Conservation (phyloP, 2,329 filamentous ascomycete species). For the Ophidiomyces ophidiicola region DNA sequence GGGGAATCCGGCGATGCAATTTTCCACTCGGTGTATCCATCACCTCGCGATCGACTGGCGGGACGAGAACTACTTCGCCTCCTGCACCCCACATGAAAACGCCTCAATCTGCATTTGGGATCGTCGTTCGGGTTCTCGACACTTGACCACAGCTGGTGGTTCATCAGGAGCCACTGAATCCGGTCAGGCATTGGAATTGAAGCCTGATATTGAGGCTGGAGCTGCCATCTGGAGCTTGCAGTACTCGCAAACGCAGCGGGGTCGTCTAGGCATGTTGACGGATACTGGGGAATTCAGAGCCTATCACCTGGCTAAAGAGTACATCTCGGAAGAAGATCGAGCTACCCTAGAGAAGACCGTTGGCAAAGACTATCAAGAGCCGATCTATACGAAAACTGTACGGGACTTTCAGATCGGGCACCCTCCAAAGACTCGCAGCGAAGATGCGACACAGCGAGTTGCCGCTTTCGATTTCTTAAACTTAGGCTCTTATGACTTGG, state of each 20-base stretch:
- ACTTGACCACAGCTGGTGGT: conserved; percentile 27
- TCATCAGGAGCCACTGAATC: conserved; percentile 22
- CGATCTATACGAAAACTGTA: conserved; percentile 36
- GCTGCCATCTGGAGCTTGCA: conserved; percentile 50
- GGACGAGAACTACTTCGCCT: conserved; percentile 54
- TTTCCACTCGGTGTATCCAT: conserved; percentile 49
- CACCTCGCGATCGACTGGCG: conserved; percentile 52
- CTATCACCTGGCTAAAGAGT: conserved; percentile 44
- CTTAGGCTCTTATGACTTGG: conserved; percentile 37
- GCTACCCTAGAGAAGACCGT: conserved; percentile 30
- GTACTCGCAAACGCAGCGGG: conserved; percentile 47
- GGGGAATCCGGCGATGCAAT: conserved; percentile 34
- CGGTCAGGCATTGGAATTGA: conserved; percentile 41
- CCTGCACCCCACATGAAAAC: conserved; percentile 43
- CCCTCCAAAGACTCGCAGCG: conserved; percentile 34
- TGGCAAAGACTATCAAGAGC: conserved; percentile 32
- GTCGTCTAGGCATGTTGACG: conserved; percentile 46
- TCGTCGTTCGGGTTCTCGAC: conserved; percentile 37
- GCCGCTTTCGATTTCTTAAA: conserved; percentile 52
- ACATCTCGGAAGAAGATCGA: conserved; percentile 29
- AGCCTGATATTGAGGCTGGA: conserved; percentile 41
- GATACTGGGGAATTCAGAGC: conserved; percentile 48
- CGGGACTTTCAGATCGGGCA: conserved; percentile 36
- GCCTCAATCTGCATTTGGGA: conserved; percentile 53
- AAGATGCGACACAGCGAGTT: conserved; percentile 36